Evolutionary conservation across 2,329 filamentous ascomycete genomes (phyloP).

Genomic region (Didymella pomorum): DNA sequence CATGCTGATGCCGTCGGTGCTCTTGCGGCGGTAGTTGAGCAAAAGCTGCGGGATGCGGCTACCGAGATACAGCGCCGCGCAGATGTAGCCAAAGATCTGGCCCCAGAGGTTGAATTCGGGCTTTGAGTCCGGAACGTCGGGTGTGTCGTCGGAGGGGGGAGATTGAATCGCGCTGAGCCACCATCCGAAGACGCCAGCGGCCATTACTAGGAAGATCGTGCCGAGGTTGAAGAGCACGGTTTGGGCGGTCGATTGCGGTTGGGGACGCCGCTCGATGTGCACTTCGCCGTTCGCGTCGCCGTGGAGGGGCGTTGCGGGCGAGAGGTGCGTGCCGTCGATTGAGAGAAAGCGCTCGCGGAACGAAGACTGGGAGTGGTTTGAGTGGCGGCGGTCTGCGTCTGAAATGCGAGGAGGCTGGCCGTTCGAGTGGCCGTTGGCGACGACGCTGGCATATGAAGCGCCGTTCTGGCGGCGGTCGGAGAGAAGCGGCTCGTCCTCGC

Average conservation of each 20-base stretch:
- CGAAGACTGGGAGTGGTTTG: conserved; percentile 43
- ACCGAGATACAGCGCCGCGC: conserved; percentile 86
- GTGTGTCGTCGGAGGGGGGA: conserved; percentile 26
- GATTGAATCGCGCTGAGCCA: conserved; percentile 65
- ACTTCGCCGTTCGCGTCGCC: conserved; percentile 30
- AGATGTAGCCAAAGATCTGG: conserved; percentile 93
- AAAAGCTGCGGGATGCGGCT: conserved; percentile 89
- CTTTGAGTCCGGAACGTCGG: conserved; percentile 50
- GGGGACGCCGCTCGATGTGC: conserved; percentile 49
- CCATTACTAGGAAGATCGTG: conserved; percentile 81
- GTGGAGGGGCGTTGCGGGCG: conserved; percentile 82
- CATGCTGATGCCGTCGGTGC: conserved; percentile 90
- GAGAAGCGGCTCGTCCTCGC: conserved; percentile 48
- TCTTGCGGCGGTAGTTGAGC: conserved; percentile 90
- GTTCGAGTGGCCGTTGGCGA: conserved; percentile 29
- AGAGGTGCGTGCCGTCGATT: conserved; percentile 73
- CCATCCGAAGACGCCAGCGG: conserved; percentile 86
- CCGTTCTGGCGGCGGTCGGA: conserved; percentile 39
- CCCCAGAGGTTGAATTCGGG: conserved; percentile 78
- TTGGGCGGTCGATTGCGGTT: conserved; percentile 58
- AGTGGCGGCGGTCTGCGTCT: conserved; percentile 44
- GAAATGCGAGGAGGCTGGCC: conserved; percentile 47
- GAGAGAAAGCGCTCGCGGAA: conserved; percentile 61
- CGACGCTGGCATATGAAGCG: conserved; percentile 20
- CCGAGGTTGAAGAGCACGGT: conserved; percentile 75